phyloP scores from a whole-genome alignment of 2,329 filamentous ascomycete species.

The Botrytis deweyae region DNA sequence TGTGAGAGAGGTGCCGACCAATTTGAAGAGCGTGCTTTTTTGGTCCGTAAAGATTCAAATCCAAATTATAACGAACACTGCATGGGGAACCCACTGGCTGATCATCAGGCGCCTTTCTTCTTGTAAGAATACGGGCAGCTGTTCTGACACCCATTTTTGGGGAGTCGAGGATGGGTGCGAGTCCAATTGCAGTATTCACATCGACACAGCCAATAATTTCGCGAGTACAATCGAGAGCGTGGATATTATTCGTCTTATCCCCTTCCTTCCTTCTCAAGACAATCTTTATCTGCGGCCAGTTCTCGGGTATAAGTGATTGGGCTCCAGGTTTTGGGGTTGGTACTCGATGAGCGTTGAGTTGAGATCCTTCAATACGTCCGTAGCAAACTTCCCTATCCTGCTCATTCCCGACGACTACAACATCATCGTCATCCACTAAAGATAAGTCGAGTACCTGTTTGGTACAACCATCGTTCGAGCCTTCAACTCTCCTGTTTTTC shows the following conservation, averaged over 20 bases:
- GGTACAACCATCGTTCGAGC: conserved; percentile 38
- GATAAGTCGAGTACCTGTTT: conserved; percentile 47
- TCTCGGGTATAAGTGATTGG: conserved; percentile 53
- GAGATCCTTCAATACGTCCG: conserved; percentile 69
- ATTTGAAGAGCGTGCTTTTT: conserved; percentile 63
- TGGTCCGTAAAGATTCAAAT: conserved; percentile 78
- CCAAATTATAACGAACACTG: conserved; percentile 62
- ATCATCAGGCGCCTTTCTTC: conserved; percentile 64
- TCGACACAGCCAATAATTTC: conserved; percentile 77
- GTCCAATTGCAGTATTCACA: conserved; percentile 59
- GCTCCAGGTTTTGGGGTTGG: conserved; percentile 67
- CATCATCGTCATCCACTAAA: conserved; percentile 55
- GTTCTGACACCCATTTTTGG: conserved; percentile 60
- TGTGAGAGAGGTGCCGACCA: conserved; percentile 65
- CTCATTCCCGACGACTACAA: conserved; percentile 57
- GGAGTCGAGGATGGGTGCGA: conserved; percentile 73
- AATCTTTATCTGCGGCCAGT: conserved; percentile 75
- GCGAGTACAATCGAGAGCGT: conserved; percentile 70
- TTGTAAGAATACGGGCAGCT: conserved; percentile 67
- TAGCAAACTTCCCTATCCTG: conserved; percentile 75
- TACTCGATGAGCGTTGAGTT: conserved; percentile 64
- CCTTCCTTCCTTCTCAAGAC: conserved; percentile 60
- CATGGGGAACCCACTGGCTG: conserved; percentile 56
- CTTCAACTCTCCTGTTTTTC: conserved; percentile 56
- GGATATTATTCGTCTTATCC: conserved; percentile 59